Evolutionary conservation across 768 basidiomycete species (phyloP).

Genomic region (Amanita rubescens): DNA sequence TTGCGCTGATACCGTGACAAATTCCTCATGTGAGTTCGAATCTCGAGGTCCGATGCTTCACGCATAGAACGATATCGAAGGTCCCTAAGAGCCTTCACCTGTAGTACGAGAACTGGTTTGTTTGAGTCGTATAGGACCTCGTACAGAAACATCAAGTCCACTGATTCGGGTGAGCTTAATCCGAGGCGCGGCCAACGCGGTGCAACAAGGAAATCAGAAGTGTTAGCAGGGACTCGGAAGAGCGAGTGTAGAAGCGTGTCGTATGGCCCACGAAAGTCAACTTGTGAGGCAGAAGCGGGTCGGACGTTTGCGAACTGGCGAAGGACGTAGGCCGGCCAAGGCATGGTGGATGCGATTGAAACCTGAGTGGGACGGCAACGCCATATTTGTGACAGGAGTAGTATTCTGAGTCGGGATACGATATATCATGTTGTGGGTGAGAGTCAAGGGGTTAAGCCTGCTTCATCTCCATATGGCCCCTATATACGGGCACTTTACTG

Average conservation of each 20-base stretch:
- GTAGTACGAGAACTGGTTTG: neutral
- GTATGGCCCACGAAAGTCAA: neutral
- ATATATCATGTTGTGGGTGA: no score
- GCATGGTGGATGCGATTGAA: no score
- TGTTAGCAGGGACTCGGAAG: neutral
- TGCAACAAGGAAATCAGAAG: neutral
- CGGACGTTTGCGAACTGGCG: neutral
- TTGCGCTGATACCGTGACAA: neutral
- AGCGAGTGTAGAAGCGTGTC: neutral
- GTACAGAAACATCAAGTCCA: neutral
- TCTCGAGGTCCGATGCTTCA: neutral
- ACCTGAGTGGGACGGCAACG: no score
- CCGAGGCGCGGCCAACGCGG: neutral
- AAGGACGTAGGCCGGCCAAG: no score
- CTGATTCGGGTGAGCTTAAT: neutral
- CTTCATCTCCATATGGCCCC: no score
- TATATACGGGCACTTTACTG: no score
- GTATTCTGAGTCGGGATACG: no score
- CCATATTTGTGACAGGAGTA: no score
- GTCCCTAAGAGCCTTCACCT: neutral
- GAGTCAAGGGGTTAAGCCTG: no score
- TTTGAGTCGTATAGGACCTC: neutral
- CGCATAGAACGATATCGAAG: neutral
- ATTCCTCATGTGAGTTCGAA: neutral
- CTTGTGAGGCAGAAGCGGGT: neutral